Evolutionary conservation across 2,329 filamentous ascomycete species (phyloP).

Genomic region (Diplocarpon mali): DNA sequence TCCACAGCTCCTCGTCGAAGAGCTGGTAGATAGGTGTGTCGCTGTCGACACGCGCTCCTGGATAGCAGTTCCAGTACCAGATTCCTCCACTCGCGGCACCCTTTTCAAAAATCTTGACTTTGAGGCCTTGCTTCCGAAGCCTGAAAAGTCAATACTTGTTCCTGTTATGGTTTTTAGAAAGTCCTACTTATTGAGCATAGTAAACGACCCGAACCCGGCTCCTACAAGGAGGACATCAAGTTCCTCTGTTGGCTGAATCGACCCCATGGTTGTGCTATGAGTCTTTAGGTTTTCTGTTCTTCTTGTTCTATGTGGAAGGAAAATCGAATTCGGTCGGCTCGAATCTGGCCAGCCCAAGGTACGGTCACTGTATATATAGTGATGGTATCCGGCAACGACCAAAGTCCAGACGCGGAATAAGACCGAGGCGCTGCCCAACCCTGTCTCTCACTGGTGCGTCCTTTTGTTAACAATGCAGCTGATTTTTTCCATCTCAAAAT

Average conservation of each 20-base stretch:
- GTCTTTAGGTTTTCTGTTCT: too few species aligned
- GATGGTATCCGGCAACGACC: neutral
- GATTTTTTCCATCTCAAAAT: neutral
- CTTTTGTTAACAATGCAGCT: neutral
- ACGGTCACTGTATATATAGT: too few species aligned
- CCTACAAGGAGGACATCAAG: slow-evolving; percentile 3
- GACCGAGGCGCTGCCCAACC: neutral
- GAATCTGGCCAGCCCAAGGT: too few species aligned
- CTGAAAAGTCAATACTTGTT: neutral
- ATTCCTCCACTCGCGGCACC: slow-evolving; percentile 5
- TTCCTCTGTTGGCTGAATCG: slow-evolving; percentile 1
- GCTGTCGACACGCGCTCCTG: slow-evolving; percentile 40
- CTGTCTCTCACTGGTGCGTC: neutral
- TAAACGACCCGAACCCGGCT: slow-evolving; percentile 4
- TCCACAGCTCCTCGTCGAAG: slow-evolving; percentile 31
- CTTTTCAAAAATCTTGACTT: slow-evolving; percentile 4
- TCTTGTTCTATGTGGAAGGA: too few species aligned
- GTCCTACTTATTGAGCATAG: slow-evolving; percentile 5
- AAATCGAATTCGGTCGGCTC: too few species aligned
- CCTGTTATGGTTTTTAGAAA: neutral
- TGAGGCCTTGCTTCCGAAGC: slow-evolving; percentile 4
- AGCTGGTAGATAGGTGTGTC: slow-evolving; percentile 33
- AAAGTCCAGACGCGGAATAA: neutral
- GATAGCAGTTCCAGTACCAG: slow-evolving; percentile 31
- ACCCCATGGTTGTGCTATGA: slow-evolving; percentile 1